Evolutionary conservation across 306 rosid genomes (phyloP), one percentile per base, ranked within the genome.

Genomic region (Gillenia trifoliata): DNA sequence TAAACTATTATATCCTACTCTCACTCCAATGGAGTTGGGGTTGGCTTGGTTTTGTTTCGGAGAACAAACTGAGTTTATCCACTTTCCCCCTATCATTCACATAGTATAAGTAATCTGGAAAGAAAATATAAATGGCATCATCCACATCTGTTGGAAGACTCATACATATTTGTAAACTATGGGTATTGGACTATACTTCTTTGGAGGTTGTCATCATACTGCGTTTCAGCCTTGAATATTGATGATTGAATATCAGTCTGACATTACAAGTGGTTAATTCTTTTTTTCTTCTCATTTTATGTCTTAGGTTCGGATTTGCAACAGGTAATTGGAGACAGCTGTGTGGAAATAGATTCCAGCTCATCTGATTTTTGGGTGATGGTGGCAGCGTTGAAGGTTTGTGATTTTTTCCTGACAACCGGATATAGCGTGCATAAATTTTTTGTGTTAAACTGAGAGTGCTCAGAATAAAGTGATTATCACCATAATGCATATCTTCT

Each of bases 341-440:
- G 80, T 81, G 85, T 85, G 70, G 99, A 94, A 80, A 88, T 92
- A 79, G 88, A 88, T 73, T 82, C 91, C 45, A 85, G 65, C 79
- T 94, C 99, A 29, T 92, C 95, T 23, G 90, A 92, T 75, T 92
- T 92, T 90, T 94, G 99, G 99, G 88, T 91, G 76, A 75, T 94
- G 91, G 92, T 94, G 78, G 95, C 95, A 81, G 96, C 99, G 34
- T 81, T 94, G 75, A 94, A 94, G 97, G 98, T 93, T 78, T 38
- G 90, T 79, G 49, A 54, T 64, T 81, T 47, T 64, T 34, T 38
- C 49, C 45, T 36, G 75, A 55, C 72, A 64, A 75, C 45, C 16
- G 65, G 70, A 62, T 75, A 52, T 41, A 28, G 77, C 67, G 45
- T 63, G 72, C 75, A 64, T 69, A 13, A 64, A 47, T 43, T 43